Conservation (phyloP, 2,329 filamentous ascomycete genomes). For the Metarhizium album region DNA sequence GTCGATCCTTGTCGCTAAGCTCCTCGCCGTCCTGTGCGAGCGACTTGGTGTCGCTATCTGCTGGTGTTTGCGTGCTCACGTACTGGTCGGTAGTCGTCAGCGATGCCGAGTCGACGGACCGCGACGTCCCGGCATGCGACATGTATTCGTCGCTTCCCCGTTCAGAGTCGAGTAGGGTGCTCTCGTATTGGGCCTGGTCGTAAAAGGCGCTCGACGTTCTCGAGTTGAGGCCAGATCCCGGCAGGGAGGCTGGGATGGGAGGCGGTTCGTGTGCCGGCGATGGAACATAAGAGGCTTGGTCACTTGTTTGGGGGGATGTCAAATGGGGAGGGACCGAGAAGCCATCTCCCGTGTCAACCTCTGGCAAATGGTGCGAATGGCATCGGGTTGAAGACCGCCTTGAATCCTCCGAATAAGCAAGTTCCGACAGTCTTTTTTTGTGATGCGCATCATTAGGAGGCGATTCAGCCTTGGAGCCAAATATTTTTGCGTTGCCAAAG, state of each 20-base stretch:
- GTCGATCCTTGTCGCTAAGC: constrained; percentile 45
- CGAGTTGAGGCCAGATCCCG: constrained; percentile 25
- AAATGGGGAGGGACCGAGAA: constrained; percentile 39
- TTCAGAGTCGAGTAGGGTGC: constrained; percentile 32
- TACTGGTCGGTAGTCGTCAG: constrained; percentile 31
- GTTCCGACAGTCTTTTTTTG: constrained; percentile 7
- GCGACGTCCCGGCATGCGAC: constrained; percentile 31
- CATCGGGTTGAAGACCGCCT: constrained; percentile 15
- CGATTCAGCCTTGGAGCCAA: constrained; percentile 13
- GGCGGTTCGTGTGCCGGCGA: constrained; percentile 41
- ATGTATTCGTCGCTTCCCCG: constrained; percentile 35
- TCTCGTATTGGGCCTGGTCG: constrained; percentile 26
- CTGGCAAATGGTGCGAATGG: constrained; percentile 33
- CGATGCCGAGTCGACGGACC: constrained; percentile 36
- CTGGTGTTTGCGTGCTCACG: constrained; percentile 23
- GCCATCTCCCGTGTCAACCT: constrained; percentile 39
- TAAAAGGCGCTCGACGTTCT: constrained; percentile 31
- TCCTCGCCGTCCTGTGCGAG: constrained; percentile 27
- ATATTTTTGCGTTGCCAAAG: constrained; percentile 23
- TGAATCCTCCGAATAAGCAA: constrained; percentile 16
- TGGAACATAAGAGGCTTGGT: constrained; percentile 20
- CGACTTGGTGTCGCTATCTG: constrained; percentile 27
- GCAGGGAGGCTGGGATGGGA: constrained; percentile 31
- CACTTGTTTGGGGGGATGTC: constrained; percentile 19
- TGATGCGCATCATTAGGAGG: not conserved